Percentiles rank a stretch among this genome's conserved stretches.
These are phyloP conservation scores for Phytophthora crassamura DNA, from an alignment of 352 stramenopile species.

Conservation along the genomic window DNA sequence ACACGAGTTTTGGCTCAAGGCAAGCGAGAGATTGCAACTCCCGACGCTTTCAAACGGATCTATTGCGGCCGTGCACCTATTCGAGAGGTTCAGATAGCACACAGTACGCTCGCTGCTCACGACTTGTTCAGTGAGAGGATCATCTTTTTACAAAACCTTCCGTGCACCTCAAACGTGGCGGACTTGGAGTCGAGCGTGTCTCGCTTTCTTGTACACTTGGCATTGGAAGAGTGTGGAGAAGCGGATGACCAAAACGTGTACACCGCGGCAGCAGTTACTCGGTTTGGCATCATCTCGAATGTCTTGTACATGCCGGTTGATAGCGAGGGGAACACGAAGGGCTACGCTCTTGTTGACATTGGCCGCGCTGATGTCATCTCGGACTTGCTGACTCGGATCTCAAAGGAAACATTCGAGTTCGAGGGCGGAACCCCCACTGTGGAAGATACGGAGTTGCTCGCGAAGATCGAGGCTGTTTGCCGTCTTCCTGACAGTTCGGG, in stretches of 20 bases:
- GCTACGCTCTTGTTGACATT: conserved; percentile 75
- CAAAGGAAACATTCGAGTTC: conserved; percentile 64
- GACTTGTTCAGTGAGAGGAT: conserved; percentile 62
- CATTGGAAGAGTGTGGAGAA: conserved; percentile 79
- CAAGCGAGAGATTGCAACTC: conserved; percentile 47
- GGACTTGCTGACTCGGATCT: conserved; percentile 53
- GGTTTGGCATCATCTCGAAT: conserved; percentile 66
- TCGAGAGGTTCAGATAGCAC: conserved; percentile 58
- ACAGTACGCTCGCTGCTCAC: conserved; percentile 29
- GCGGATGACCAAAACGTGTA: conserved; percentile 80
- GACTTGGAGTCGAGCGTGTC: conserved; percentile 53
- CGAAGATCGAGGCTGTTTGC: conserved; percentile 39
- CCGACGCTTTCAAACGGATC: conserved; percentile 51
- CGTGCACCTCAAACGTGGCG: conserved; percentile 53
- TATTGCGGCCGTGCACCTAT: conserved; percentile 67
- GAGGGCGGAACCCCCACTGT: conserved; percentile 56
- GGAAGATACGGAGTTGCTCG: conserved; percentile 46
- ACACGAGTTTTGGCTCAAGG: conserved; percentile 52
- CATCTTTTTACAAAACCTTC: conserved; percentile 72
- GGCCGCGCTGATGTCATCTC: conserved; percentile 68
- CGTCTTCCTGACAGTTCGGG: conserved; percentile 20
- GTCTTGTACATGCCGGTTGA: conserved; percentile 70
- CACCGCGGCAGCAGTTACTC: conserved; percentile 65
- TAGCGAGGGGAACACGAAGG: conserved; percentile 47
- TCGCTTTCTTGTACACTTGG: conserved; percentile 67